A percentile compares a stretch with the other conserved stretches of the same genome.
These are phyloP conservation scores for Dictyostelium brefeldianum DNA, from an alignment of 78 protist species.

Conservation along the genomic window DNA sequence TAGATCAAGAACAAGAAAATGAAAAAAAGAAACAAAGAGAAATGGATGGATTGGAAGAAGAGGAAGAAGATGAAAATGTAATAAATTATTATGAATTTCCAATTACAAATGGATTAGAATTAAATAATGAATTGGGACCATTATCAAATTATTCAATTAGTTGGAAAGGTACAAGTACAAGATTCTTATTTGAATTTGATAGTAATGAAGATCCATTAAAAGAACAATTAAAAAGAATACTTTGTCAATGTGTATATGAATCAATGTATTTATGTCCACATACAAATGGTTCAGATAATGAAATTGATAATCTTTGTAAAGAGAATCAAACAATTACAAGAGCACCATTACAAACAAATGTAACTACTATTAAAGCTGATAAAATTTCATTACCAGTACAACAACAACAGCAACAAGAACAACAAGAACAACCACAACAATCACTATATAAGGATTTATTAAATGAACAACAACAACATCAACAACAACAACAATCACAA, in stretches of 20 bases:
- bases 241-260: slow-evolving; percentile 67
- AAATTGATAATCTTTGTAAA: slow-evolving; percentile 37
- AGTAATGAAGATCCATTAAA: neutral
- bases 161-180: slow-evolving; percentile 62
- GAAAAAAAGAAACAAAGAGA: slow-evolving; percentile 19
- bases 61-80: slow-evolving; percentile 3
- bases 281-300: slow-evolving; percentile 24
- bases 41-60: slow-evolving; percentile 1
- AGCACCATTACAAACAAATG: slow-evolving; percentile 12
- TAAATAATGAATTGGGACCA: slow-evolving; percentile 52
- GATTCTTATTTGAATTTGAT: slow-evolving; percentile 73
- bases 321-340: neutral
- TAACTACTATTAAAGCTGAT: slow-evolving; percentile 35
- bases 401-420: slow-evolving; percentile 5
- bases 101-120: slow-evolving; percentile 51
- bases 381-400: neutral
- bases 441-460: neutral
- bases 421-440: neutral
- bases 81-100: slow-evolving; percentile 59
- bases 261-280: slow-evolving; percentile 28
- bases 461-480: neutral
- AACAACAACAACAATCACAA: neutral
- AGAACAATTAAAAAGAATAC: neutral
- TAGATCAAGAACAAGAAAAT: slow-evolving; percentile 46
- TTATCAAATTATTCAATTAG: slow-evolving; percentile 10